Evolutionary conservation across 371 early-diverging fungal genomes (phyloP).

Genomic region (Coemansia sp.): DNA sequence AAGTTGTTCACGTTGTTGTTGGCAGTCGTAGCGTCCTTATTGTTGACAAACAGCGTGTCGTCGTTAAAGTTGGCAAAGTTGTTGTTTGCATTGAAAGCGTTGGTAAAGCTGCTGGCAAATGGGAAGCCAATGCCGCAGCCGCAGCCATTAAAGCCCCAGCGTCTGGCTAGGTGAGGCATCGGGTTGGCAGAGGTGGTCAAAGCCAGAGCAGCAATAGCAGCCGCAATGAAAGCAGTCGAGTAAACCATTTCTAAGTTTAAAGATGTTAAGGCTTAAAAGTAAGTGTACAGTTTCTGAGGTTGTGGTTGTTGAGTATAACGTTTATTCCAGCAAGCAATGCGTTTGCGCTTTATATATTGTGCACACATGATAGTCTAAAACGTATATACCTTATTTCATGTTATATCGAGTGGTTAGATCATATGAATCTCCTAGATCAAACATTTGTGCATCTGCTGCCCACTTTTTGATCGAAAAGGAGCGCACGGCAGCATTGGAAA

Average conservation of each 20-base stretch:
- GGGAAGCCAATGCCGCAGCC: constrained; percentile 9
- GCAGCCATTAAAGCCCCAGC: neutral
- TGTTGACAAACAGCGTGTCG: constrained; percentile 12
- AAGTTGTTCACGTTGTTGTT: neutral
- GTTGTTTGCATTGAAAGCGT: neutral
- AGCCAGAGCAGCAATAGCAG: neutral
- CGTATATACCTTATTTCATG: no score
- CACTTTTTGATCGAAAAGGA: constrained; percentile 37
- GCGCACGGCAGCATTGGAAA: constrained; percentile 22
- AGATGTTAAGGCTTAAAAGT: no score
- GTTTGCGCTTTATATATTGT: no score
- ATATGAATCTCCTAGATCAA: no score
- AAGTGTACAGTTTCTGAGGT: no score
- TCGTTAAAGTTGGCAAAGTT: constrained; percentile 13
- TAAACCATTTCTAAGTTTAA: neutral
- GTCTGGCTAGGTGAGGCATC: neutral
- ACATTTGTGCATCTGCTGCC: constrained; percentile 4
- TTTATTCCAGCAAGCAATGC: no score
- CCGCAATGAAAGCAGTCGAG: neutral
- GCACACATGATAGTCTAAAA: no score
- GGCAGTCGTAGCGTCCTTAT: neutral
- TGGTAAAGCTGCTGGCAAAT: constrained; percentile 7
- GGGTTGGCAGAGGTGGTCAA: neutral
- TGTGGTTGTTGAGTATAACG: no score
- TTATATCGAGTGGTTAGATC: no score